Base-by-base conservation (phyloP, 2,329 filamentous ascomycete species). In the Aspergillus pseudoterreus region DNA sequence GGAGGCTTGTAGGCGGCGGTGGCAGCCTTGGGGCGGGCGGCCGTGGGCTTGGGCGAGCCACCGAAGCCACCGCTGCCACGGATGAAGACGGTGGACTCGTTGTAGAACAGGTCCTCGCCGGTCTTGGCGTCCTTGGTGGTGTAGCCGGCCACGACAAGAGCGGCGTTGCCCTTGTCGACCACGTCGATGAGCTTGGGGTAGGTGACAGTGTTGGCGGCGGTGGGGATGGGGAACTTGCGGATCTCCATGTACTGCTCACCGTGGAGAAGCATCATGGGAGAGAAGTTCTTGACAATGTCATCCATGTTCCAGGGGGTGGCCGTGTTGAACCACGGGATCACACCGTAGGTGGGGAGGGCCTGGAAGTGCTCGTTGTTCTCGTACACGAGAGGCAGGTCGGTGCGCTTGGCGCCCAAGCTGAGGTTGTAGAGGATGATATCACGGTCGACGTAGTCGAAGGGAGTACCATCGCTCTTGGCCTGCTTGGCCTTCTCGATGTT, bases 191-290 rank as follows among this genome's bases (percentile, higher is more conserved):
- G 85, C 70, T 85, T 86, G 53, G 85, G 87, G 66, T 85, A 83
- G 51, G 87, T 90, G 62, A 88, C 72, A 45, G 95, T 85, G 51
- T 84, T 86, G 46, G 82, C 91, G 50, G 85, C 82, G 30, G 92
- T 96, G 33, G 92, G 92, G 63, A 97, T 88, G 38, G 94, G 94
- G 77, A 85, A 95, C 73, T 92, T 90, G 69, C 86, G 85, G 66
- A 99, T 82, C 75, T 99, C 94, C 58, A 99, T 89, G 76, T 92
- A 99, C 74, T 99, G 94, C 80, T 99, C 94, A 68, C 94, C 94
- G 77, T 99, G 94, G 21, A 99, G 87, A 46, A 99, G 84, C 91
- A 96, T 96, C 90, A 96, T 96, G 56, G 92, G 92, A 35, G 84
- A 90, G 80, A 96, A 99, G 80, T 97, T 95, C 71, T 92, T 91